Conservation (phyloP, 140 eudicot species). For the Stevia rebaudiana region DNA sequence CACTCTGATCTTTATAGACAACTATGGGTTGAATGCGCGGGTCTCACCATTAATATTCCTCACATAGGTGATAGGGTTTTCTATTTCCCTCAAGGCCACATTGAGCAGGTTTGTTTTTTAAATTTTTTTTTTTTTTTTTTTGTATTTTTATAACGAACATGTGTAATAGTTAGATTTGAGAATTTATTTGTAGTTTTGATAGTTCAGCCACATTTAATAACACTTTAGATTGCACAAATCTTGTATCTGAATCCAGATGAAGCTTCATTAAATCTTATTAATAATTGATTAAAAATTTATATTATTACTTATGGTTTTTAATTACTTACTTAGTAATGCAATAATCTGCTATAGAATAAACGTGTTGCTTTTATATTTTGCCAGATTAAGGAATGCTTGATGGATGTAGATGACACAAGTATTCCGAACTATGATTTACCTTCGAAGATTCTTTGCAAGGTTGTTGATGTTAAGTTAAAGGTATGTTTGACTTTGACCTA, state of each 20-base stretch:
- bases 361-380: background rate
- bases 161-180: slow-evolving; percentile 8
- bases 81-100: slow-evolving; percentile 48
- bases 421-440: slow-evolving; percentile 31
- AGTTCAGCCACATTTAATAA: background rate
- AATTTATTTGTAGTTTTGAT: background rate
- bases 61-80: slow-evolving; percentile 30
- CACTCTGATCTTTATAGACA: slow-evolving; percentile 19
- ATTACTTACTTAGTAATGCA: no score
- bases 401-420: background rate
- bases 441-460: slow-evolving; percentile 35
- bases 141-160: background rate
- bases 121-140: no score
- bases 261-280: background rate
- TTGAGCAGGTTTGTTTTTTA: slow-evolving; percentile 39
- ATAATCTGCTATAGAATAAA: background rate
- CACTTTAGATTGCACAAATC: background rate
- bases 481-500: slow-evolving; percentile 20
- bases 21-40: slow-evolving; percentile 42
- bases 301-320: background rate
- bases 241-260: background rate
- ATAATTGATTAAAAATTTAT: background rate
- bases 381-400: slow-evolving; percentile 18
- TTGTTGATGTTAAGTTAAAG: slow-evolving; percentile 29
- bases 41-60: slow-evolving; percentile 29